phyloP scores from a whole-genome alignment of 441 rosid genomes.

The Sinapis alba region DNA sequence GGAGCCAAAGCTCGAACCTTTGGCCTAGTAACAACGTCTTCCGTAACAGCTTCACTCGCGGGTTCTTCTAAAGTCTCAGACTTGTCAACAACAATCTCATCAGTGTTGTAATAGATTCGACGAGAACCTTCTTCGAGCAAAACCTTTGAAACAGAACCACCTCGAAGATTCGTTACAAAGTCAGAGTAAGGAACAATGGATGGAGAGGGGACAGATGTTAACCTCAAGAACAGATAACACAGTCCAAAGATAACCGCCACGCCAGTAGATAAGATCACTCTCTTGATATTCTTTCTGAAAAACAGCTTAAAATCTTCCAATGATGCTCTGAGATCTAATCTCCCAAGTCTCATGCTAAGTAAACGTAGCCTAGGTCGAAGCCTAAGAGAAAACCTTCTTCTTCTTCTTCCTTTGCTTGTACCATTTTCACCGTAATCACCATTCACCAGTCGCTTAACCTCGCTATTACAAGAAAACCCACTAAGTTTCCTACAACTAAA shows the following conservation, averaged over 20 bases:
- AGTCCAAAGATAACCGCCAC: slow-evolving; percentile 60
- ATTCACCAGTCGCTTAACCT: slow-evolving; percentile 44
- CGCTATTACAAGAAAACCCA: slow-evolving; percentile 47
- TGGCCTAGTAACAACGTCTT: slow-evolving; percentile 30
- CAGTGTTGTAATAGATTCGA: slow-evolving; percentile 67
- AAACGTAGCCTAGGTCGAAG: slow-evolving; percentile 75
- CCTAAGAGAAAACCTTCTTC: slow-evolving; percentile 64
- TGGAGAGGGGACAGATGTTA: slow-evolving; percentile 71
- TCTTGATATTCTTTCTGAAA: slow-evolving; percentile 60
- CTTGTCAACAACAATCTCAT: slow-evolving; percentile 29
- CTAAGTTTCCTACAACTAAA: slow-evolving; percentile 41
- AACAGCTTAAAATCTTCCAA: slow-evolving; percentile 54
- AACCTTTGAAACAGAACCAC: slow-evolving; percentile 68
- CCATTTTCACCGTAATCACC: slow-evolving; percentile 44
- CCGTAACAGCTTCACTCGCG: slow-evolving; percentile 34
- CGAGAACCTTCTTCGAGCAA: slow-evolving; percentile 94
- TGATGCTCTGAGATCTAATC: slow-evolving; percentile 55
- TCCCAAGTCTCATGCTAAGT: slow-evolving; percentile 52
- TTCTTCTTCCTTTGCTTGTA: slow-evolving; percentile 44
- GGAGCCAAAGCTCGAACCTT: slow-evolving; percentile 52
- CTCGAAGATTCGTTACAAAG: slow-evolving; percentile 69
- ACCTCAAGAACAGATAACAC: slow-evolving; percentile 69
- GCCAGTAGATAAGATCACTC: slow-evolving; percentile 52
- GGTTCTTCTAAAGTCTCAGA: slow-evolving; percentile 45
- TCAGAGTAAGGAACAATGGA: slow-evolving; percentile 85